phyloP scores from a whole-genome alignment of 169 alveolate genomes.

The Toxoplasma gondii region DNA sequence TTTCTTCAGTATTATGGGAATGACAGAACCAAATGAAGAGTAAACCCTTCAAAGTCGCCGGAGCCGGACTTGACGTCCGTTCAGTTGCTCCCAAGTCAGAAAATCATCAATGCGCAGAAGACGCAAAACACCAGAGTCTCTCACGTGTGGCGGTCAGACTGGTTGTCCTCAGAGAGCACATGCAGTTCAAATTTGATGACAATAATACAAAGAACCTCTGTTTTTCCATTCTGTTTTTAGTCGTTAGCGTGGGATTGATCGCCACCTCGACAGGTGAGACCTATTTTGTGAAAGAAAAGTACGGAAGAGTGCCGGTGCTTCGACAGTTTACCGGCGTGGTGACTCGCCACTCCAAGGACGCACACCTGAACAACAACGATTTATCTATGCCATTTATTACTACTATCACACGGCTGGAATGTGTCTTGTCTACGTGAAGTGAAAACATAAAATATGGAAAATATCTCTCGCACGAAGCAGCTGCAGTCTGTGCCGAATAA shows the following conservation, averaged over 20 bases:
- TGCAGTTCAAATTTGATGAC: not conserved
- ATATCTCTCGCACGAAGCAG: too few species aligned
- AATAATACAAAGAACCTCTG: not conserved
- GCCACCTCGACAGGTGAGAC: not conserved
- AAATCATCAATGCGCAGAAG: not conserved
- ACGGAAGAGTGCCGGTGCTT: too few species aligned
- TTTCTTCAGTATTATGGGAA: not conserved
- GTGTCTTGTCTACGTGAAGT: too few species aligned
- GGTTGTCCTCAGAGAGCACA: not conserved
- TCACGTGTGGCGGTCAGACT: not conserved
- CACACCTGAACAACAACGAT: too few species aligned
- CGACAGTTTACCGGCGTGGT: too few species aligned
- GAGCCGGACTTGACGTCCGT: not conserved
- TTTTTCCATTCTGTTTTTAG: not conserved
- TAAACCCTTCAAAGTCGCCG: not conserved
- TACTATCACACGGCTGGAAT: too few species aligned
- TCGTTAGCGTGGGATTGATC: not conserved
- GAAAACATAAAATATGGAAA: too few species aligned
- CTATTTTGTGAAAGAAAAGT: not conserved
- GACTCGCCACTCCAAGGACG: too few species aligned
- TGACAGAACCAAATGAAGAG: not conserved
- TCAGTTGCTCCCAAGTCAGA: not conserved
- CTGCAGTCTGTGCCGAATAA: too few species aligned
- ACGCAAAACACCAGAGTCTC: not conserved
- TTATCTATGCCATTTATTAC: too few species aligned